Conservation (phyloP, 2,329 filamentous ascomycete genomes). For the Microcyclospora pomicola region DNA sequence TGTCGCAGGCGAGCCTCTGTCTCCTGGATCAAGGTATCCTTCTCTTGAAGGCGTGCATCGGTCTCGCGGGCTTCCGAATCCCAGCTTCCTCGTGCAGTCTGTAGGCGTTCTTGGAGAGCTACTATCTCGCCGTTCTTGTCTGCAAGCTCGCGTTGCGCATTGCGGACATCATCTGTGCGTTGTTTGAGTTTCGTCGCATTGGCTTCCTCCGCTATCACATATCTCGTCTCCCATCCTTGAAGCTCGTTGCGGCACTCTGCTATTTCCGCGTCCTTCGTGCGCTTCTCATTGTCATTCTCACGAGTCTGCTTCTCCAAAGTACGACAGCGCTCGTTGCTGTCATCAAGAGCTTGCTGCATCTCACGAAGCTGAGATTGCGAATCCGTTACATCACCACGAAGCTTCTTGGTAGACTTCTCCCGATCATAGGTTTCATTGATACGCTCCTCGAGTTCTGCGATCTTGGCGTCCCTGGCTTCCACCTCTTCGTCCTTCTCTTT, state of each 20-base stretch:
- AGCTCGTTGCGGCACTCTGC: conserved; percentile 44
- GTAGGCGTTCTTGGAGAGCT: conserved; percentile 23
- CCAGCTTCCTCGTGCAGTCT: conserved; percentile 26
- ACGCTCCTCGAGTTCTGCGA: conserved; percentile 20
- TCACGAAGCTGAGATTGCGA: conserved; percentile 23
- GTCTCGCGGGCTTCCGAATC: conserved; percentile 25
- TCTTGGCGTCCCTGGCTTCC: conserved; percentile 17
- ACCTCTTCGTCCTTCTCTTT: conserved; percentile 32
- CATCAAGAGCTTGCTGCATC: conserved; percentile 23
- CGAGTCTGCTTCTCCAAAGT: conserved; percentile 18
- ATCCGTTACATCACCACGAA: conserved; percentile 21
- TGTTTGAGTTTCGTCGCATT: conserved; percentile 17
- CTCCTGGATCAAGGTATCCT: conserved; percentile 45
- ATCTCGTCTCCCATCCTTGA: not conserved
- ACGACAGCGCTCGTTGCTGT: conserved; percentile 20
- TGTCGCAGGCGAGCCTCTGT: conserved; percentile 62
- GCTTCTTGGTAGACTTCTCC: conserved; percentile 25
- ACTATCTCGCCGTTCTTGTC: conserved; percentile 26
- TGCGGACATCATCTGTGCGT: conserved; percentile 41
- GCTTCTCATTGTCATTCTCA: not conserved
- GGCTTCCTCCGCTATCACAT: conserved; percentile 9
- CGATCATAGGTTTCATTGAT: conserved; percentile 19
- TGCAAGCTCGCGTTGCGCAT: conserved; percentile 36
- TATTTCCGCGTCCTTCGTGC: not conserved
- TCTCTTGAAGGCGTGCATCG: conserved; percentile 24